Percentiles rank a stretch among this genome's conserved stretches.
These are phyloP conservation scores for Leccinum imitatum DNA, from an alignment of 768 basidiomycete genomes.

Conservation along the genomic window DNA sequence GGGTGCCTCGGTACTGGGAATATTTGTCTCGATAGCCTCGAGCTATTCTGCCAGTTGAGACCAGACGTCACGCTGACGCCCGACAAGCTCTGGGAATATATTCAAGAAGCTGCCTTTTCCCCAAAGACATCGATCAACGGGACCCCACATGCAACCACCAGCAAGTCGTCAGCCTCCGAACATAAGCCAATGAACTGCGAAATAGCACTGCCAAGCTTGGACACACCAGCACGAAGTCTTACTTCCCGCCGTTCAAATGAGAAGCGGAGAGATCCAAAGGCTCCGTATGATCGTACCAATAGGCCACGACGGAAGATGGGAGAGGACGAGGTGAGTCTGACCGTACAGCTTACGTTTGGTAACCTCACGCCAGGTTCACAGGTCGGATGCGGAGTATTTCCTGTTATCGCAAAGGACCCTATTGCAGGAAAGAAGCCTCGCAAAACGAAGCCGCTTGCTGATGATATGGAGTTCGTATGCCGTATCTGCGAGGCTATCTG, in stretches of 20 bases:
- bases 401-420: not conserved
- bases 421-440: not conserved
- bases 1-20: not conserved
- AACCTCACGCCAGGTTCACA: not conserved
- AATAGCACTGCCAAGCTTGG: too few relatives aligned
- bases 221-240: not conserved
- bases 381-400: not conserved
- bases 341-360: not conserved
- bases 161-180: not conserved
- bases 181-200: not conserved
- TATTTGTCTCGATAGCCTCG: not conserved
- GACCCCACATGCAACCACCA: not conserved
- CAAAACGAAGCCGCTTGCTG: not conserved
- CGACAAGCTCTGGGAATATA: not conserved
- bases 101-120: not conserved
- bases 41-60: too few relatives aligned
- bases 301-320: not conserved
- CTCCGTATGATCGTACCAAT: not conserved
- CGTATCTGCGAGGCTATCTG: not conserved
- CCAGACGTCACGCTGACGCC: too few relatives aligned
- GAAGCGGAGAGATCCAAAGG: not conserved
- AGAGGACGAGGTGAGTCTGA: constrained; percentile 1
- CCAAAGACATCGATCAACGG: not conserved
- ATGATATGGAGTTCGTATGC: not conserved
- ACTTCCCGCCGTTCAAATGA: not conserved